These are phyloP conservation scores for Xylariomycetidae sp. DNA, from an alignment of 2,329 filamentous ascomycete species.

Conservation along the genomic window DNA sequence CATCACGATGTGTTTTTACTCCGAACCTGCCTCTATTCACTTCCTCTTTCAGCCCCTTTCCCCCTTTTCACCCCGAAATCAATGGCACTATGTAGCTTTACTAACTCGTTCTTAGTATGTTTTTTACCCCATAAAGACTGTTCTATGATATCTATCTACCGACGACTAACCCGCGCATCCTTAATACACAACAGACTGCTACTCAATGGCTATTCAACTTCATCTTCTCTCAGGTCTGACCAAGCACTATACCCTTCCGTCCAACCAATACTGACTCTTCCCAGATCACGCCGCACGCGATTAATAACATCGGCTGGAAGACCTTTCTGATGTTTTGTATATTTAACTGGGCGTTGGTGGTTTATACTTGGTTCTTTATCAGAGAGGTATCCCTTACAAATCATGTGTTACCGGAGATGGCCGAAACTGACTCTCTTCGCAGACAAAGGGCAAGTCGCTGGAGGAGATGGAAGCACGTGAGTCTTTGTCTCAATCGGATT, in stretches of 20 bases:
- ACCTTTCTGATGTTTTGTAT: slow-evolving; percentile 47
- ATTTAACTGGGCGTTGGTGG: slow-evolving; percentile 40
- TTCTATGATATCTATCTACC: too few species aligned
- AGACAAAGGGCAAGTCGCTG: slow-evolving; percentile 37
- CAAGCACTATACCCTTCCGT: slow-evolving; percentile 38
- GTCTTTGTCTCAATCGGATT: slow-evolving; percentile 2
- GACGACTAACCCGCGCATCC: too few species aligned
- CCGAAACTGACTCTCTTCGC: neutral
- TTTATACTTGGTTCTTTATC: slow-evolving; percentile 39
- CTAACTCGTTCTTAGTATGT: too few species aligned
- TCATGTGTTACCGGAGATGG: neutral
- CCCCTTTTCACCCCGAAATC: too few species aligned
- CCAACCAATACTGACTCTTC: slow-evolving; percentile 18
- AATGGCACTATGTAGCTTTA: too few species aligned
- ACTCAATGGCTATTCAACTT: slow-evolving; percentile 53
- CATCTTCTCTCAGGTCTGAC: slow-evolving; percentile 43
- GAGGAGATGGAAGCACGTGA: slow-evolving; percentile 34
- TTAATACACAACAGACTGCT: too few species aligned
- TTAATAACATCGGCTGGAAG: slow-evolving; percentile 40
- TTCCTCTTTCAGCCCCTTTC: too few species aligned
- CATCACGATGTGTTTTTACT: neutral
- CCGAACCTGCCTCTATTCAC: too few species aligned
- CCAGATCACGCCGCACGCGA: slow-evolving; percentile 42
- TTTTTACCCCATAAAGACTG: too few species aligned
- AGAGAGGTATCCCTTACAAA: slow-evolving; percentile 24